These are phyloP conservation scores for Nosema muscidifuracis DNA, from an alignment of 371 early-diverging fungal genomes.

Conservation along the genomic window DNA sequence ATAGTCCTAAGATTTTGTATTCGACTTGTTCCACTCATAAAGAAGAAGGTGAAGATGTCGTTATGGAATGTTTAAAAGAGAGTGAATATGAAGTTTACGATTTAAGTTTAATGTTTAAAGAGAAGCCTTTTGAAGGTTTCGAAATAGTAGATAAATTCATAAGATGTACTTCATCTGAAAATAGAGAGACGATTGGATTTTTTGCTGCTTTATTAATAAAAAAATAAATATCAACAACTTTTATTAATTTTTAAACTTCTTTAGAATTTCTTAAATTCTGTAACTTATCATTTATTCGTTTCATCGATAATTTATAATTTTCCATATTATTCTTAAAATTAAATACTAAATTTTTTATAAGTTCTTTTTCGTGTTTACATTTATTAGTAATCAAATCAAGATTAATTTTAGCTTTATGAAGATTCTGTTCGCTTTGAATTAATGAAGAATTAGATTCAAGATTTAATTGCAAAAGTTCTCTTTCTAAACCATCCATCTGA, in stretches of 20 bases:
- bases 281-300: neutral
- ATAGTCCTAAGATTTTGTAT: constrained; percentile 73
- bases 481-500: constrained; percentile 60
- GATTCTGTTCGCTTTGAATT: constrained; percentile 57
- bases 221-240: neutral
- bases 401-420: constrained; percentile 55
- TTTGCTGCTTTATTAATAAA: constrained; percentile 1
- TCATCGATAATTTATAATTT: neutral
- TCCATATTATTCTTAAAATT: constrained; percentile 32
- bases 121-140: neutral
- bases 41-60: constrained; percentile 89
- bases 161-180: neutral
- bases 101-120: neutral
- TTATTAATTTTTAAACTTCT: neutral
- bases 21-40: constrained; percentile 85
- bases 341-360: constrained; percentile 48
- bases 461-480: constrained; percentile 60
- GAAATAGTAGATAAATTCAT: neutral
- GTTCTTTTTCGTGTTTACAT: constrained; percentile 57
- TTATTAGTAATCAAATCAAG: constrained; percentile 45
- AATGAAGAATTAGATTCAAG: constrained; percentile 56
- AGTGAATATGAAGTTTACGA: constrained; percentile 62
- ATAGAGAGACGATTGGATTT: constrained; percentile 8
- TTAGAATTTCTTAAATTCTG: neutral
- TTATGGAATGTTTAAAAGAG: constrained; percentile 63